Evolutionary conservation across 331 rosid genomes (phyloP), one percentile per base, ranked within the genome.

Genomic region (Prunus yedoensis): DNA sequence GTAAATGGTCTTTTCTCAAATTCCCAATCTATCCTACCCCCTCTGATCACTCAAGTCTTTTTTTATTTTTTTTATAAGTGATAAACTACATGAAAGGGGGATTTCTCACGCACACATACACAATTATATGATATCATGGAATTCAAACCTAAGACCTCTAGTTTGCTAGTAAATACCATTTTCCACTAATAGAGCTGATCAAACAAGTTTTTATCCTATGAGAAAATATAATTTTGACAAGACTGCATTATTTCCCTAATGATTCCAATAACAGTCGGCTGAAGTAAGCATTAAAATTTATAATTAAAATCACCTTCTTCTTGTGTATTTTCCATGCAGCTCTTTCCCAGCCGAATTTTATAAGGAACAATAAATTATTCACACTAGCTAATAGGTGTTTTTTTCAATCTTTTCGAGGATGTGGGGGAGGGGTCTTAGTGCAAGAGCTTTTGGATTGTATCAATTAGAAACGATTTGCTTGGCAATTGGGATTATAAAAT

Each of bases 181-280:
- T 35, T 35, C 0, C 8, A 35, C 0, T 0, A 1, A 0, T 1
- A 1, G 0, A 35, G 1, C 2, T 49, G 71, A 62, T 23, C 71
- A 74, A 38, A 41, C 57, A 35, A 59, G 46, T 61, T 61, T 61
- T 80, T n/a, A 13, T 46, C 47, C 49, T 43, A 18, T n/a, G n/a
- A 64, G 59, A 68, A 62, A 30, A 60, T 61, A 65, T 23, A 66
- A 81, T 28, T 61, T 68, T 68, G 73, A 77, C 85, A 68, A 62
- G 81, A 74, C 75, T 77, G 56, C 85, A 90, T 80, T 68, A 89
- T 87, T 81, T 78, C 75, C 51, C 72, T 61, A 64, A 74, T 68
- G 81, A 79, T 81, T 87, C 78, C 75, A 74, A 69, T 70, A 75
- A 49, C 82, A 74, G 52, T 78, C 56, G 41, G 71, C 71, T 54